Percentiles rank a stretch among this genome's conserved stretches.
These are phyloP conservation scores for Hansenula lynferdii DNA, from an alignment of 1,139 yeast species.

Conservation along the genomic window DNA sequence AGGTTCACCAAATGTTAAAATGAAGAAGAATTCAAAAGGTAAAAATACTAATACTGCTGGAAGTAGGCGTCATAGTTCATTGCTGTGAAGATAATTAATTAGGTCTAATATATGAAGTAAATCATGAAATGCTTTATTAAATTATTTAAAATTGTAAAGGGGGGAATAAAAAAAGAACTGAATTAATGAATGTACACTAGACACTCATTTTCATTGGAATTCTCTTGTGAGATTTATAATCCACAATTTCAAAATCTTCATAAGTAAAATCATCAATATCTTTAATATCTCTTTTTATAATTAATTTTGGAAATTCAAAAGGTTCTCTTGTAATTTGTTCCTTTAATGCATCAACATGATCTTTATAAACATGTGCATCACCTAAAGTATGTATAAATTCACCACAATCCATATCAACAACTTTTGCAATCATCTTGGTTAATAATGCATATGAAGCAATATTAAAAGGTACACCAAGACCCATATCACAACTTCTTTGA, in stretches of 20 bases:
- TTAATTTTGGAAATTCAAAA: slow-evolving; percentile 70
- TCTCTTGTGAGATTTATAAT: slow-evolving; percentile 75
- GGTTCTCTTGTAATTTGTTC: slow-evolving; percentile 77
- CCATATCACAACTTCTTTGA: slow-evolving; percentile 99
- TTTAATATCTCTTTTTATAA: slow-evolving; percentile 59
- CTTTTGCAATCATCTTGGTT: slow-evolving; percentile 93
- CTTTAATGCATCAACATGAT: slow-evolving; percentile 86
- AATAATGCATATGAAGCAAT: slow-evolving; percentile 93
- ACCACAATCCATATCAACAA: slow-evolving; percentile 91
- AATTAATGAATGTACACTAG: slow-evolving; percentile 13
- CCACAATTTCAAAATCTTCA: slow-evolving; percentile 80
- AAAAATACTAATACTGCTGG: slow-evolving; percentile 10
- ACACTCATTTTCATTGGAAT: slow-evolving; percentile 87
- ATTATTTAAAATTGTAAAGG: too few species aligned
- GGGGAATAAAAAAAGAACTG: not conserved
- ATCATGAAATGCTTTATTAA: too few species aligned
- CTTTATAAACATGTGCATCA: slow-evolving; percentile 91
- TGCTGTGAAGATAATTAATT: slow-evolving; percentile 9
- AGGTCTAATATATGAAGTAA: too few species aligned
- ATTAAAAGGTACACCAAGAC: slow-evolving; percentile 96
- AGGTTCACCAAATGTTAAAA: slow-evolving; percentile 16
- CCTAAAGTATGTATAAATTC: slow-evolving; percentile 95
- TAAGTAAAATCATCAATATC: slow-evolving; percentile 81
- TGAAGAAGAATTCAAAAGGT: slow-evolving; percentile 9
- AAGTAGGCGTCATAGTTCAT: slow-evolving; percentile 21